A percentile compares a stretch with the other conserved stretches of the same genome.
Evolutionary conservation across 352 stramenopile genomes (phyloP).

Genomic region (Achlya hypogyna): DNA sequence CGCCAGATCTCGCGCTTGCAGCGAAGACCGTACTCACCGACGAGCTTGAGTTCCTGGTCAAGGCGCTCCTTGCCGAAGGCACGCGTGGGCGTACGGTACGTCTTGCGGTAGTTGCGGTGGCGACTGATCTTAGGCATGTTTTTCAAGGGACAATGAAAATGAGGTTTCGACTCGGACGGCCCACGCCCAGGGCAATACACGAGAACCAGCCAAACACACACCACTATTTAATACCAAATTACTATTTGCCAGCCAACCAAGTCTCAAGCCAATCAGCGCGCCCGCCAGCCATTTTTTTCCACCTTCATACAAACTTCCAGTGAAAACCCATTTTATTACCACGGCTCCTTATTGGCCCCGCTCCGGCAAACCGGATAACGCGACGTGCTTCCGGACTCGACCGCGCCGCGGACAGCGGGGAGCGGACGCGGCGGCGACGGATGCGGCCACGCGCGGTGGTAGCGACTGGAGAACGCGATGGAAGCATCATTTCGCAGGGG

Average conservation of each 20-base stretch:
- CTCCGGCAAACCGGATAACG: no score
- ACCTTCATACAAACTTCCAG: background rate
- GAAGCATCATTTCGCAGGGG: no score
- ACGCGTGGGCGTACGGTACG: conserved; percentile 97
- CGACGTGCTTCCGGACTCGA: no score
- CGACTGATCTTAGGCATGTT: conserved; percentile 80
- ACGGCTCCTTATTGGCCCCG: no score
- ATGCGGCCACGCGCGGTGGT: no score
- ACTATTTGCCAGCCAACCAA: conserved; percentile 17
- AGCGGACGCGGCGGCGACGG: no score
- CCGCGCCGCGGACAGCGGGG: no score
- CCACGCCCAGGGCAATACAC: background rate
- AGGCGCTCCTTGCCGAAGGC: conserved; percentile 99
- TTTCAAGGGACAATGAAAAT: conserved; percentile 24
- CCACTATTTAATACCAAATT: conserved; percentile 2
- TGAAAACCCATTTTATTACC: no score
- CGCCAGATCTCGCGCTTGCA: conserved; percentile 99
- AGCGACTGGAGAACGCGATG: no score
- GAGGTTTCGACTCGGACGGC: background rate
- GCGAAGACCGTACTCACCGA: conserved; percentile 98
- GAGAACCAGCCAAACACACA: conserved; percentile 17
- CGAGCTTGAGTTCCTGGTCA: conserved; percentile 98
- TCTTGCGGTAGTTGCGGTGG: conserved; percentile 94
- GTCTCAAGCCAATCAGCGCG: background rate
- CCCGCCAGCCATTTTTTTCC: background rate